Conservation (phyloP, 768 basidiomycete genomes). For the Amanita polypyramis region DNA sequence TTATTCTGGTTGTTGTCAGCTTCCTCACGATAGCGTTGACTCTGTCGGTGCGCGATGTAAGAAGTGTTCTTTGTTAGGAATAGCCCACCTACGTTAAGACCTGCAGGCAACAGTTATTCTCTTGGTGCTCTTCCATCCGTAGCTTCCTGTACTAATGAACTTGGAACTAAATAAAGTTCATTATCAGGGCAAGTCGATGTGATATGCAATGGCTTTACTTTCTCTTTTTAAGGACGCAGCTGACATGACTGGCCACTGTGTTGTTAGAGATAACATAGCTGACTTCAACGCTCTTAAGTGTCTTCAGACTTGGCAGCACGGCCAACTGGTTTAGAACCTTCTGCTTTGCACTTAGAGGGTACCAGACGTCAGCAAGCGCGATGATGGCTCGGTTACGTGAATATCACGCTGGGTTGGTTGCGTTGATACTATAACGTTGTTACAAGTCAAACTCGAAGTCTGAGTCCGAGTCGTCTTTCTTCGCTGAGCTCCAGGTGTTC, state of each 20-base stretch:
- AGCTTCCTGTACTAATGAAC: slow-evolving; percentile 65
- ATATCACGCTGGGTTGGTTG: neutral
- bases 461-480: slow-evolving; percentile 34
- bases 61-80: neutral
- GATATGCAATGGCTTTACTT: slow-evolving; percentile 56
- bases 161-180: slow-evolving; percentile 42
- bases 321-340: slow-evolving; percentile 25
- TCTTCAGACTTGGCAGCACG: slow-evolving; percentile 28
- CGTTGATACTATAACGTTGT: neutral
- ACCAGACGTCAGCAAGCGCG: neutral
- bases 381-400: neutral
- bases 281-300: slow-evolving; percentile 39
- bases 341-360: slow-evolving; percentile 31
- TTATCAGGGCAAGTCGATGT: slow-evolving; percentile 27
- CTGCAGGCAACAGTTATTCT: slow-evolving; percentile 58
- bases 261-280: slow-evolving; percentile 10
- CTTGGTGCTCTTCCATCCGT: slow-evolving; percentile 78
- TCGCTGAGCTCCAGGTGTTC: slow-evolving; percentile 41
- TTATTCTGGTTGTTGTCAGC: neutral
- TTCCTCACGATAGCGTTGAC: slow-evolving; percentile 64
- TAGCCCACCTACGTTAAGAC: slow-evolving; percentile 55
- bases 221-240: slow-evolving; percentile 47
- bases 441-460: slow-evolving; percentile 75
- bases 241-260: slow-evolving; percentile 31
- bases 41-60: slow-evolving; percentile 22